A percentile compares a stretch with the other conserved stretches of the same genome.
phyloP scores from a whole-genome alignment of 164 flowering plant species.

The Annona squamosa region DNA sequence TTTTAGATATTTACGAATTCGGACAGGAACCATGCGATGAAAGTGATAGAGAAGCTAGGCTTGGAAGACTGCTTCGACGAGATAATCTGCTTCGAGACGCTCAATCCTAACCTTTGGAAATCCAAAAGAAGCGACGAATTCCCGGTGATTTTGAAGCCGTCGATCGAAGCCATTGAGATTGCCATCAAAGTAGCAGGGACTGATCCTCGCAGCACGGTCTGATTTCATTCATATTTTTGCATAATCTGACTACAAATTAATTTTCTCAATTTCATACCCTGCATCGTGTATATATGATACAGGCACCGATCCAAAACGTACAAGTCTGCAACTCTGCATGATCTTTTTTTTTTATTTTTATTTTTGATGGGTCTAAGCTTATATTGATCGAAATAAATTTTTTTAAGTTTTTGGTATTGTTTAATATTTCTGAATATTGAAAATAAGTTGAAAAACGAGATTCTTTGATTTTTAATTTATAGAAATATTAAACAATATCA shows the following conservation, averaged over 20 bases:
- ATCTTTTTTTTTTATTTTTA: neutral
- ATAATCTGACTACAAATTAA: no score
- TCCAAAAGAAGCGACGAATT: constrained; percentile 49
- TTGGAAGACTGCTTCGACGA: constrained; percentile 71
- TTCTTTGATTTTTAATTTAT: no score
- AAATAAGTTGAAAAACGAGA: no score
- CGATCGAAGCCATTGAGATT: constrained; percentile 58
- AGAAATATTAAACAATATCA: no score
- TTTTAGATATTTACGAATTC: constrained; percentile 70
- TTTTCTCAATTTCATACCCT: no score
- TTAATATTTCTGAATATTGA: no score
- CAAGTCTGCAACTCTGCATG: neutral
- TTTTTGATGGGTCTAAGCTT: no score
- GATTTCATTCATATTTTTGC: neutral
- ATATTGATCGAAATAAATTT: no score
- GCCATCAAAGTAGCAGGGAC: constrained; percentile 45
- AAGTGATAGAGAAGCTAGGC: constrained; percentile 53
- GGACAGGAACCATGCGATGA: constrained; percentile 58
- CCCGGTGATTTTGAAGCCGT: constrained; percentile 78
- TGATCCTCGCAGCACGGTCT: constrained; percentile 73
- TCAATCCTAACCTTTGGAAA: constrained; percentile 61
- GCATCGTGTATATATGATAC: no score
- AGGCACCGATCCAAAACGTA: no score
- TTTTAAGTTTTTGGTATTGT: no score
- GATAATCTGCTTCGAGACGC: constrained; percentile 82